Base-by-base conservation (phyloP, 1,284 basidiomycete genomes). In the Neotropicomus parvogracilis region DNA sequence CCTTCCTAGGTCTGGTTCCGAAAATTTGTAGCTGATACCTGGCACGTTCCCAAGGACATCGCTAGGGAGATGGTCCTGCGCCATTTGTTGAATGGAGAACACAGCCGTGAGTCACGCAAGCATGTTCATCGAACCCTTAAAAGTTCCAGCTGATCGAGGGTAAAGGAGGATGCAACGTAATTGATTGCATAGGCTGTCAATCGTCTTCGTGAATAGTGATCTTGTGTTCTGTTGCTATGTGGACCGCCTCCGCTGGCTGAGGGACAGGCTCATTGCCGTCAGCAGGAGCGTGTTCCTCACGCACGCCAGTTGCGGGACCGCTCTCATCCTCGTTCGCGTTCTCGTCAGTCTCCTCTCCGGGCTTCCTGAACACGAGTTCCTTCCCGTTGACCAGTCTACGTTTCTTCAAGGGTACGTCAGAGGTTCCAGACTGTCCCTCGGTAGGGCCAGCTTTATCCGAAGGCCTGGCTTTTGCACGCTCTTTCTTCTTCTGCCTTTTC, bases 401-500 rank as follows among this genome's bases (percentile, higher is more conserved):
- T 59, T 79, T 78, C 66, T 79, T 79, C 49, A 77, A 42, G 5
- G 74, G 71, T 28, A 53, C 60, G 20, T 66, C 64, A 19, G 59
- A 53, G 24, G 52, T 59, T 29, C 55, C 50, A 19, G 57, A 42
- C 12, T 49, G 40, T 44, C 56, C 60, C 50, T 58, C 63, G 36
- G 52, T 42, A 6, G 50, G 53, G 14, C 57, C 59, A n/a, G 56
- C 39, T 29, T 64, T 67, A 33, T 65, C 65, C 16, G 43, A 54
- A 3, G 53, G 17, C 58, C 77, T 79, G 5, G 54, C 63, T 61
- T 80, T 83, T 60, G 72, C 71, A 40, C 74, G 77, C 55, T 77
- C 83, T 66, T 94, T 97, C 75, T 91, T 91, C 76, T 94, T 95
- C 67, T 85, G 87, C 41, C 94, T 74, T 65, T 89, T 95, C 10